Conservation (phyloP, 2,329 filamentous ascomycete species). For the Microcyclospora pomicola region DNA sequence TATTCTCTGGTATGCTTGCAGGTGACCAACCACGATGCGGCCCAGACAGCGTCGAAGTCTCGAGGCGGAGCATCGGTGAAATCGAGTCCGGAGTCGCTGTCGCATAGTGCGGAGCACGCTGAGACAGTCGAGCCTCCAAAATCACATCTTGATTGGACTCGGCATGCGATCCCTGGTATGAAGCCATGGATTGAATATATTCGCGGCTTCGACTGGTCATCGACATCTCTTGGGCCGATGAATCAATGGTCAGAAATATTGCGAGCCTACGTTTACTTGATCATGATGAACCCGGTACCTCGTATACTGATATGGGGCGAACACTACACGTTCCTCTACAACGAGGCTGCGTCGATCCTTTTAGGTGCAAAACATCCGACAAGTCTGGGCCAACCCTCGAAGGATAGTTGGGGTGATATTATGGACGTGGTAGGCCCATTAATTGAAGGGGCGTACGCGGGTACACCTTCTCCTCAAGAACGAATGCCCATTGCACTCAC, state of each 20-base stretch:
- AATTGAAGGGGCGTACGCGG: constrained; percentile 11
- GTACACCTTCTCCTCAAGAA: constrained; percentile 9
- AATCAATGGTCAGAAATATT: constrained; percentile 13
- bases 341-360: constrained; percentile 16
- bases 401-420: constrained; percentile 11
- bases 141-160: constrained; percentile 17
- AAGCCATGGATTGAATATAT: constrained; percentile 15
- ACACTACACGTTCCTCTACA: constrained; percentile 19
- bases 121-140: background rate
- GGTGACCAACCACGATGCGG: background rate
- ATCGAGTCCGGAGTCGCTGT: background rate
- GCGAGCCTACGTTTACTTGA: constrained; percentile 11
- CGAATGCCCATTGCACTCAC: constrained; percentile 12
- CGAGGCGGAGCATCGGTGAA: background rate
- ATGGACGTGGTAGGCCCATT: constrained; percentile 10
- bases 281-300: constrained; percentile 20
- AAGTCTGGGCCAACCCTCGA: constrained; percentile 9
- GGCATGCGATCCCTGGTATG: constrained; percentile 8
- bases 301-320: constrained; percentile 21
- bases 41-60: background rate
- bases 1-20: background rate
- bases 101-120: background rate
- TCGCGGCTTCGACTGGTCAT: constrained; percentile 16
- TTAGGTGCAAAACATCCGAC: constrained; percentile 15
- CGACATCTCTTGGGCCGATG: constrained; percentile 18